phyloP scores from a whole-genome alignment of 306 rosid species.

The Inga leiocalycina region DNA sequence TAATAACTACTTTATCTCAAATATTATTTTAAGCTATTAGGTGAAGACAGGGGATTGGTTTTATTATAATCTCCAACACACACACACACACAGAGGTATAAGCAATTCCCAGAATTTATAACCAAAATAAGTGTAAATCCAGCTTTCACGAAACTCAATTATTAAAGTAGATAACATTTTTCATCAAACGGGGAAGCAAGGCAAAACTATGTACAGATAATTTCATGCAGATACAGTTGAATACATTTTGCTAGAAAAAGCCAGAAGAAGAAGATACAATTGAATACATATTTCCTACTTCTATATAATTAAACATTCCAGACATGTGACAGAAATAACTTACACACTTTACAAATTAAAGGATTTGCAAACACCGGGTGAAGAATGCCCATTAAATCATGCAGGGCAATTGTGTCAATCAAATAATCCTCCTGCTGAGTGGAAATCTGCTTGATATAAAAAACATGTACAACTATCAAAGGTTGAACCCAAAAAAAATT shows the following conservation, averaged over 20 bases:
- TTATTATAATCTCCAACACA: neutral
- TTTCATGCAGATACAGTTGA: neutral
- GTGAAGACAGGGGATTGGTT: neutral
- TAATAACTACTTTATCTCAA: neutral
- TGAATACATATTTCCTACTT: constrained; percentile 1
- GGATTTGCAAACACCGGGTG: constrained; percentile 73
- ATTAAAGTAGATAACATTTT: neutral
- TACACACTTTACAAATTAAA: constrained; percentile 76
- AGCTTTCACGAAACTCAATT: constrained; percentile 11
- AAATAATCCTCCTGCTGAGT: constrained; percentile 78
- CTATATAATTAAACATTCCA: neutral
- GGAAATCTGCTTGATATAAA: constrained; percentile 64
- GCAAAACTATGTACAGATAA: neutral
- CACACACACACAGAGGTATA: neutral
- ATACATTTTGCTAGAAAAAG: neutral
- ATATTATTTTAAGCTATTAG: neutral
- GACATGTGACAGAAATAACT: constrained; percentile 31
- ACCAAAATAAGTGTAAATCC: neutral
- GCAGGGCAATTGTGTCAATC: constrained; percentile 85
- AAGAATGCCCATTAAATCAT: constrained; percentile 72
- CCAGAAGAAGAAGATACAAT: neutral
- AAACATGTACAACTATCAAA: neutral
- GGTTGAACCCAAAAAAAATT: constrained; percentile 27
- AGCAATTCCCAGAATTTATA: neutral
- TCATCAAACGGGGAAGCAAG: too few relatives aligned